phyloP scores from a whole-genome alignment of 352 stramenopile species.

The Pythium apleroticum region DNA sequence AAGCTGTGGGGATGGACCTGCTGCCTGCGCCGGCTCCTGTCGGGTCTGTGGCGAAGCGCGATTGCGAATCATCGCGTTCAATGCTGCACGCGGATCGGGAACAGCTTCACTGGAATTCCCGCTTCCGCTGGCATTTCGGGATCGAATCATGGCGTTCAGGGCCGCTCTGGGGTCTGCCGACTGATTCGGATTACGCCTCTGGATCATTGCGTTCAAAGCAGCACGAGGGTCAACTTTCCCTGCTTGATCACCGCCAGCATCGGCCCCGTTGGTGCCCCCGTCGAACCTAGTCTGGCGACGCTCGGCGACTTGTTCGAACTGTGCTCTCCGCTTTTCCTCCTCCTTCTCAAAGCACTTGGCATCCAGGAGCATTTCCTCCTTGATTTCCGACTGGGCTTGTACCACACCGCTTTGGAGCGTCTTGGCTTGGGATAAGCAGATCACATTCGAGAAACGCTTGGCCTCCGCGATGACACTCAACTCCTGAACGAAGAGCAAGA shows the following conservation, averaged over 20 bases:
- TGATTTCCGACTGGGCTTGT: conserved; percentile 65
- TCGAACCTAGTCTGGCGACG: background rate
- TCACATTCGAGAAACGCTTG: conserved; percentile 70
- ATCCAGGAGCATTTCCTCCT: conserved; percentile 68
- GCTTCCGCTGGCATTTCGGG: background rate
- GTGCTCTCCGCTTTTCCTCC: conserved; percentile 25
- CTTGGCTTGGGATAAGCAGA: conserved; percentile 57
- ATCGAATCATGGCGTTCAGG: conserved; percentile 1
- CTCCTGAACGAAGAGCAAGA: conserved; percentile 68
- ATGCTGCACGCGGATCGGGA: conserved; percentile 2
- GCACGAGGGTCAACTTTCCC: background rate
- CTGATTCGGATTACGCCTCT: background rate
- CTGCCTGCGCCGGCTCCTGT: background rate
- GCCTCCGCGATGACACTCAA: conserved; percentile 48
- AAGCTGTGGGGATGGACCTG: background rate
- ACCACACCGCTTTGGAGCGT: conserved; percentile 48
- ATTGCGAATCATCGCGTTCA: conserved; percentile 22
- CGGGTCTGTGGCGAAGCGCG: background rate
- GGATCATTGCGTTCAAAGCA: background rate
- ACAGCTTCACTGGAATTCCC: background rate
- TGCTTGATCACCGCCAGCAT: background rate
- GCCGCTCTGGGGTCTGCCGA: conserved; percentile 2
- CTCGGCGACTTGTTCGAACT: background rate
- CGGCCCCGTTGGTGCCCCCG: background rate
- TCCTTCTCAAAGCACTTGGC: conserved; percentile 51